phyloP scores from a whole-genome alignment of 352 stramenopile genomes.

The Pythium phragmiticola region DNA sequence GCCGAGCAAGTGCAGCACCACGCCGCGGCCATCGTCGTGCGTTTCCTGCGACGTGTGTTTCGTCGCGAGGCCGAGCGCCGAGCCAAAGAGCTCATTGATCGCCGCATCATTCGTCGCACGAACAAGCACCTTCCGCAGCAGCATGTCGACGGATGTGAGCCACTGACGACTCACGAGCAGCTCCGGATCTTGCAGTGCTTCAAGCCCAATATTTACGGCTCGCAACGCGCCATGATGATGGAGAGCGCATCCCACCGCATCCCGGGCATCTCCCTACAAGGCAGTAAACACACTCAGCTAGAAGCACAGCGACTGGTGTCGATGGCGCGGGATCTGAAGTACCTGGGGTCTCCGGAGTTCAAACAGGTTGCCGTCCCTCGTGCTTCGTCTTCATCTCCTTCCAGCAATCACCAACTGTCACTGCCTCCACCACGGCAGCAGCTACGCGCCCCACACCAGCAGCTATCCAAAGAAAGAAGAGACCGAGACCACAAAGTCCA shows the following conservation, averaged over 20 bases:
- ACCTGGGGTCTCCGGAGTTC: constrained; percentile 17
- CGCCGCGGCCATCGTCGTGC: constrained; percentile 55
- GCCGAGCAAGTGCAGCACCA: constrained; percentile 33
- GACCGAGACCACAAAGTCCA: constrained; percentile 22
- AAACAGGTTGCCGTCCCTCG: constrained; percentile 8
- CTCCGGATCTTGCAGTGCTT: constrained; percentile 58
- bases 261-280: constrained; percentile 24
- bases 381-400: neutral
- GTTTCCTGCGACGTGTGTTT: constrained; percentile 46
- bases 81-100: constrained; percentile 32
- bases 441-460: neutral
- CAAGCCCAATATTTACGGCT: constrained; percentile 54
- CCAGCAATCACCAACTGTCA: neutral
- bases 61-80: constrained; percentile 32
- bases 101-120: constrained; percentile 29
- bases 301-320: constrained; percentile 10
- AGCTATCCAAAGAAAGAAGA: constrained; percentile 4
- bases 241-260: constrained; percentile 1
- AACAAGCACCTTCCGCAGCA: constrained; percentile 22
- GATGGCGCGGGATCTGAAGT: constrained; percentile 13
- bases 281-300: constrained; percentile 16
- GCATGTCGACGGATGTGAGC: constrained; percentile 15
- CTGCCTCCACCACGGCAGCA: too few species aligned
- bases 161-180: constrained; percentile 41
- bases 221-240: neutral